Percentiles rank a stretch among this genome's conserved stretches.
Conservation (phyloP, 306 rosid species). For the Ochetophila trinervis region DNA sequence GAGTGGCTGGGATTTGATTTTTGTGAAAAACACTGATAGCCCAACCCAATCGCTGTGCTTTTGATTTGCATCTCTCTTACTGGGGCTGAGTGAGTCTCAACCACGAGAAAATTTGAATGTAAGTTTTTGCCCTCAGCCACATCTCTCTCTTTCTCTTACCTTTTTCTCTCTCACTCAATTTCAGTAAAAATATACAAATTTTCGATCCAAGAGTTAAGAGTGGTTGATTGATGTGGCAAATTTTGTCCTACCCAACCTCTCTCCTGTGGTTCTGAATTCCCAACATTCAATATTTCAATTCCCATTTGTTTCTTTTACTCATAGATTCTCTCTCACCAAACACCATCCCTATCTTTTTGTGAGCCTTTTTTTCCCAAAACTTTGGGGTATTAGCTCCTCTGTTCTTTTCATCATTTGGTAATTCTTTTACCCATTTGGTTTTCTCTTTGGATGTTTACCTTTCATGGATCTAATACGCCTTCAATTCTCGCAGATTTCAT, state of each 20-base stretch:
- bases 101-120: no score
- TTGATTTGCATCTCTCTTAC: constrained; percentile 13
- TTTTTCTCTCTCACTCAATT: background rate
- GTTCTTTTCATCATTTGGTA: constrained; percentile 9
- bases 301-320: constrained; percentile 1
- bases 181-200: background rate
- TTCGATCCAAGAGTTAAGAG: background rate
- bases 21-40: background rate
- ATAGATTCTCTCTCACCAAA: constrained; percentile 23
- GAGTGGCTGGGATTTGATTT: background rate
- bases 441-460: background rate
- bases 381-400: background rate
- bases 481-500: constrained; percentile 18
- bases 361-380: background rate
- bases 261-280: constrained; percentile 34
- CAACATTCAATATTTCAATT: constrained; percentile 31
- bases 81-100: constrained; percentile 3
- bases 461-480: background rate
- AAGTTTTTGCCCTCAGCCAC: no score
- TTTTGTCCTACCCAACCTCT: constrained; percentile 23
- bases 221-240: constrained; percentile 20
- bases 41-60: background rate
- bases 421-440: background rate
- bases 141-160: constrained; percentile 15
- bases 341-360: background rate